Percentiles rank a stretch among this genome's conserved stretches.
These are phyloP conservation scores for Pyrenopolyporus hunteri DNA, from an alignment of 495 filamentous ascomycete species.

Conservation along the genomic window DNA sequence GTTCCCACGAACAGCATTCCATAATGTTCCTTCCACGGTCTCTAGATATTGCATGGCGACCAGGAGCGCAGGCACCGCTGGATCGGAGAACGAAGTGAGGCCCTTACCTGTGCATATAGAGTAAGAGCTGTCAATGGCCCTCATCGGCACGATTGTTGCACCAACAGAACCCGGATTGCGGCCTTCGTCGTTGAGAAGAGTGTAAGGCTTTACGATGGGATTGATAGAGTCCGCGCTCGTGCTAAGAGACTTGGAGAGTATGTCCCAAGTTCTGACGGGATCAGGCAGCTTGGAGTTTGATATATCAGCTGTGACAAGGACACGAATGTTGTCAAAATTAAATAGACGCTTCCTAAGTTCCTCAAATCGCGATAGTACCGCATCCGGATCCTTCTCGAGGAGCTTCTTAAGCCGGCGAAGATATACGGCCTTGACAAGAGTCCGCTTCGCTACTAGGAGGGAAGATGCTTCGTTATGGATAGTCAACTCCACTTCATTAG, in stretches of 20 bases:
- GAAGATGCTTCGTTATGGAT: slow-evolving; percentile 77
- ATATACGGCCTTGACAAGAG: slow-evolving; percentile 86
- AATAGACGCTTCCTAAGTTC: slow-evolving; percentile 75
- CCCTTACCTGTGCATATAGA: slow-evolving; percentile 76
- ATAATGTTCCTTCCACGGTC: slow-evolving; percentile 90
- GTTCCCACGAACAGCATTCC: slow-evolving; percentile 87
- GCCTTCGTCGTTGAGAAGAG: slow-evolving; percentile 74
- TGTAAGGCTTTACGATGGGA: slow-evolving; percentile 53
- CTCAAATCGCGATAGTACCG: slow-evolving; percentile 75
- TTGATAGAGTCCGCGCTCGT: slow-evolving; percentile 45
- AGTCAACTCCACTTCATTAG: slow-evolving; percentile 76
- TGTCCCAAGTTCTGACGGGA: slow-evolving; percentile 85
- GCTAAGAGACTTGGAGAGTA: slow-evolving; percentile 57
- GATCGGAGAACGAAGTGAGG: slow-evolving; percentile 74
- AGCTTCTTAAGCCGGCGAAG: slow-evolving; percentile 81
- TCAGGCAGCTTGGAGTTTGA: slow-evolving; percentile 72
- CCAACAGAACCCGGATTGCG: slow-evolving; percentile 70
- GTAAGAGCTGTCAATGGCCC: slow-evolving; percentile 92
- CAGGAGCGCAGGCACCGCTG: slow-evolving; percentile 78
- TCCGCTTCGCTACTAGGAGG: slow-evolving; percentile 75
- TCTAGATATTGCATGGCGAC: slow-evolving; percentile 91
- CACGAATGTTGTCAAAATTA: slow-evolving; percentile 80
- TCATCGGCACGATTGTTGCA: slow-evolving; percentile 85
- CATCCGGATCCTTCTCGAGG: slow-evolving; percentile 71
- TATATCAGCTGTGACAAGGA: slow-evolving; percentile 82